Evolutionary conservation across 75 land plant genomes (phyloP).

Genomic region (Azolla pinnata): DNA sequence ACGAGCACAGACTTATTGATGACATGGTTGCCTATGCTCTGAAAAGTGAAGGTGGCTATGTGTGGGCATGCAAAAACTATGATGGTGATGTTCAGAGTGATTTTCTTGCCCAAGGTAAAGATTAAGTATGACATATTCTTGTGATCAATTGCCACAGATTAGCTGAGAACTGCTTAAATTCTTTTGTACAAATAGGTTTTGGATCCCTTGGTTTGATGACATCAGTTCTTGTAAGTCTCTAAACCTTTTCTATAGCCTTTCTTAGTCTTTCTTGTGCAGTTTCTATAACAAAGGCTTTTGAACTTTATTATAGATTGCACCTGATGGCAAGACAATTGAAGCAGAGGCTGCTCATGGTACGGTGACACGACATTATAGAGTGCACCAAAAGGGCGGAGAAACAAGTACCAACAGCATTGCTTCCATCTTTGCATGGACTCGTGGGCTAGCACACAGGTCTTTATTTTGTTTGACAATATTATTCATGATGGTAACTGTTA

Average conservation of each 20-base stretch:
- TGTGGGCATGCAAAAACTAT: conserved; percentile 93
- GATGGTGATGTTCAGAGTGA: conserved; percentile 97
- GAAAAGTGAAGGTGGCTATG: conserved; percentile 86
- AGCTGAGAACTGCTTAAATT: too few species aligned
- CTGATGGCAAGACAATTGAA: conserved; percentile 83
- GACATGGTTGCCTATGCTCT: conserved; percentile 90
- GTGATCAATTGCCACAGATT: too few species aligned
- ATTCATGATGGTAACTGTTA: too few species aligned
- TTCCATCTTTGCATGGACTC: conserved; percentile 81
- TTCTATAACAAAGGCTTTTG: too few species aligned
- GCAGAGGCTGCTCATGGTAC: conserved; percentile 94
- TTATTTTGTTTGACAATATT: too few species aligned
- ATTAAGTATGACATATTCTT: too few species aligned
- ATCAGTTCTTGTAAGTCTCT: conserved; percentile 58
- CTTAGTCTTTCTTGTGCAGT: too few species aligned
- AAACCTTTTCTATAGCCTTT: too few species aligned
- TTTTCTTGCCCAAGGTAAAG: conserved; percentile 78
- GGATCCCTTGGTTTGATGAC: conserved; percentile 88
- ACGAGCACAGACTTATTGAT: conserved; percentile 85
- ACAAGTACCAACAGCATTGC: conserved; percentile 92
- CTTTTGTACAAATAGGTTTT: conserved; percentile 53
- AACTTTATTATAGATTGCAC: conserved; percentile 33
- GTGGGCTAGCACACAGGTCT: conserved; percentile 83
- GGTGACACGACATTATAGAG: conserved; percentile 71
- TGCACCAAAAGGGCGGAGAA: conserved; percentile 68